Evolutionary conservation across 1,284 basidiomycete species (phyloP).

Genomic region (Garcileccinum viscosum): DNA sequence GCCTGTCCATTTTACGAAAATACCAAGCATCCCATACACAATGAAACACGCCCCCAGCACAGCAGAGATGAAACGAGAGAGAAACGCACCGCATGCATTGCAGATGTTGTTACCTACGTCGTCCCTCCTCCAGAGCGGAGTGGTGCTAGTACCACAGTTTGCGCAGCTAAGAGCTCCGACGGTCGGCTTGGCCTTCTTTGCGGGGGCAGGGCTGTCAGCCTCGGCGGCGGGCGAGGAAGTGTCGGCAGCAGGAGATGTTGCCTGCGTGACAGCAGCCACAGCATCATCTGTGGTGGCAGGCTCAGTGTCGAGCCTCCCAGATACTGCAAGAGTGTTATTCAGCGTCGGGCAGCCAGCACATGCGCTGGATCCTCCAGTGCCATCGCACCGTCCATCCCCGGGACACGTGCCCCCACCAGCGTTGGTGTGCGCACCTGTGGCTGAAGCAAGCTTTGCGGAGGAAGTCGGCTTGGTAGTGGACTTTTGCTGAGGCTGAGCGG

Average conservation of each 20-base stretch:
- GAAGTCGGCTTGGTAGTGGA: slow-evolving; percentile 31
- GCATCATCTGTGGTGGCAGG: slow-evolving; percentile 31
- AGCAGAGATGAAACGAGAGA: slow-evolving; percentile 37
- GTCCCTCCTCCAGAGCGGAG: slow-evolving; percentile 91
- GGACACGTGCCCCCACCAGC: slow-evolving; percentile 81
- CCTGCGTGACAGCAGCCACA: slow-evolving; percentile 21
- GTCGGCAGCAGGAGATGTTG: slow-evolving; percentile 31
- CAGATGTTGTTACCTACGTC: slow-evolving; percentile 93
- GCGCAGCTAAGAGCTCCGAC: slow-evolving; percentile 87
- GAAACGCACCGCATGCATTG: slow-evolving; percentile 88
- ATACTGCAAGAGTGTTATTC: slow-evolving; percentile 75
- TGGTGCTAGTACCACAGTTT: slow-evolving; percentile 93
- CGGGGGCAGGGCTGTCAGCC: slow-evolving; percentile 32
- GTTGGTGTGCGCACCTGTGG: slow-evolving; percentile 39
- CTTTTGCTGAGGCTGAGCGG: slow-evolving; percentile 36
- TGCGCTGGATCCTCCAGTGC: slow-evolving; percentile 88
- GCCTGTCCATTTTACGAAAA: slow-evolving; percentile 28
- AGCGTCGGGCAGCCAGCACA: slow-evolving; percentile 94
- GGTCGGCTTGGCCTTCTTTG: slow-evolving; percentile 45
- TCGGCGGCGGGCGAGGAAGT: slow-evolving; percentile 40
- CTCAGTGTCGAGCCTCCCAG: slow-evolving; percentile 46
- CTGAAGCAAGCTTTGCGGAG: slow-evolving; percentile 29
- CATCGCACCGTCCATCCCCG: slow-evolving; percentile 94
- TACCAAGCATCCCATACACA: slow-evolving; percentile 18
- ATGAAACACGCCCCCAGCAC: slow-evolving; percentile 31